Conservation (phyloP, 768 basidiomycete genomes). For the Clathrus columnatus region DNA sequence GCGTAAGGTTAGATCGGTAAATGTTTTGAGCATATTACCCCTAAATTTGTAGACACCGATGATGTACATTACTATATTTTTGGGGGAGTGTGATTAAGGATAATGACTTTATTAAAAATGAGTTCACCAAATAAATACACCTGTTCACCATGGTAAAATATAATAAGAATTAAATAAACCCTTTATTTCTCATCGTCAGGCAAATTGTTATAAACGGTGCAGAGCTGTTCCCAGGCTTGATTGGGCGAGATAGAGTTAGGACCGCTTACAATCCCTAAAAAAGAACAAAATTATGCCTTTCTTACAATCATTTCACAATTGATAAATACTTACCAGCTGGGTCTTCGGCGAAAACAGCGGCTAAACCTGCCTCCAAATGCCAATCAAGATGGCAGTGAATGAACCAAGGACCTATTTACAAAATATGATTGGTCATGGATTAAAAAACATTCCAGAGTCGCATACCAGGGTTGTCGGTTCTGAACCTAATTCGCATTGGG, state of each 20-base stretch:
- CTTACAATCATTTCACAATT: background rate
- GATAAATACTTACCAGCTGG: background rate
- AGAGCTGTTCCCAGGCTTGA: background rate
- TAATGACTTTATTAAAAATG: too few species aligned
- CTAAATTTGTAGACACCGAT: too few species aligned
- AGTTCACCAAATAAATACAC: too few species aligned
- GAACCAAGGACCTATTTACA: background rate
- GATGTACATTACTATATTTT: too few species aligned
- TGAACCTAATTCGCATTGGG: background rate
- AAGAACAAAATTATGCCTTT: background rate
- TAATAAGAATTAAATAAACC: background rate
- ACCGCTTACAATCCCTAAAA: background rate
- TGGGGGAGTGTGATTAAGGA: too few species aligned
- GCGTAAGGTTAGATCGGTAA: too few species aligned
- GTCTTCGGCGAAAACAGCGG: background rate
- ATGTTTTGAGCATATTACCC: too few species aligned
- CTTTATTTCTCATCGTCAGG: background rate
- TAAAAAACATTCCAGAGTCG: background rate
- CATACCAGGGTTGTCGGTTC: constrained; percentile 1
- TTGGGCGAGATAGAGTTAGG: background rate
- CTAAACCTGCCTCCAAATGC: constrained; percentile 6
- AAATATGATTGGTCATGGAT: background rate
- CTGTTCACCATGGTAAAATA: too few species aligned
- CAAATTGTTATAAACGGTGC: background rate
- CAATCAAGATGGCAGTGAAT: background rate